These are phyloP conservation scores for Exophiala sideris DNA, from an alignment of 2,329 filamentous ascomycete species.

Conservation along the genomic window DNA sequence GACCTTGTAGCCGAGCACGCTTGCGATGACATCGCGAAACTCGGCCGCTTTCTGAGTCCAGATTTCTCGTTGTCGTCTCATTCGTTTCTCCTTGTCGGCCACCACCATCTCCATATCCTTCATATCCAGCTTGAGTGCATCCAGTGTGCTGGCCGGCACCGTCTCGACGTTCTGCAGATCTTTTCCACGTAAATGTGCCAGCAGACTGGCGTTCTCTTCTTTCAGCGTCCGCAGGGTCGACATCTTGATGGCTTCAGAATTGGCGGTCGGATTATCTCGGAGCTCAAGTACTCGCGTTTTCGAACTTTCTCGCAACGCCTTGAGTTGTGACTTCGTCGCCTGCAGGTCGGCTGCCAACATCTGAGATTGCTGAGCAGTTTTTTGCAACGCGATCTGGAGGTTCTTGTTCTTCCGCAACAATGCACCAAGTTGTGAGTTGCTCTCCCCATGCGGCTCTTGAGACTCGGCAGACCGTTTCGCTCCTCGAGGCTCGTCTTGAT, in stretches of 20 bases:
- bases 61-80: slow-evolving; percentile 82
- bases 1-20: slow-evolving; percentile 87
- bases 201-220: slow-evolving; percentile 78
- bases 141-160: slow-evolving; percentile 74
- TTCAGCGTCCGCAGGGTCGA: slow-evolving; percentile 73
- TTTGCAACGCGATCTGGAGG: slow-evolving; percentile 72
- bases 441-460: slow-evolving; percentile 40
- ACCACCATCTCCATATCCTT: slow-evolving; percentile 67
- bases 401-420: slow-evolving; percentile 83
- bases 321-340: slow-evolving; percentile 70
- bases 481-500: slow-evolving; percentile 43
- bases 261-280: slow-evolving; percentile 85
- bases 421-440: slow-evolving; percentile 72
- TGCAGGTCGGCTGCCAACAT: slow-evolving; percentile 73
- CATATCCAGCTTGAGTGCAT: slow-evolving; percentile 71
- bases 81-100: slow-evolving; percentile 71
- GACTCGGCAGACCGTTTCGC: slow-evolving; percentile 62
- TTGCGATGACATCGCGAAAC: slow-evolving; percentile 92
- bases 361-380: slow-evolving; percentile 65
- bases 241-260: slow-evolving; percentile 79
- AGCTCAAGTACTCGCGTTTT: slow-evolving; percentile 81
- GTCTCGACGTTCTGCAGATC: slow-evolving; percentile 51
- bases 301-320: slow-evolving; percentile 61
- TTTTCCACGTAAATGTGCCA: slow-evolving; percentile 63
- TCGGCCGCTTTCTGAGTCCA: slow-evolving; percentile 88